Conservation (phyloP, 495 filamentous ascomycete species). For the Polyplosphaeria fusca region DNA sequence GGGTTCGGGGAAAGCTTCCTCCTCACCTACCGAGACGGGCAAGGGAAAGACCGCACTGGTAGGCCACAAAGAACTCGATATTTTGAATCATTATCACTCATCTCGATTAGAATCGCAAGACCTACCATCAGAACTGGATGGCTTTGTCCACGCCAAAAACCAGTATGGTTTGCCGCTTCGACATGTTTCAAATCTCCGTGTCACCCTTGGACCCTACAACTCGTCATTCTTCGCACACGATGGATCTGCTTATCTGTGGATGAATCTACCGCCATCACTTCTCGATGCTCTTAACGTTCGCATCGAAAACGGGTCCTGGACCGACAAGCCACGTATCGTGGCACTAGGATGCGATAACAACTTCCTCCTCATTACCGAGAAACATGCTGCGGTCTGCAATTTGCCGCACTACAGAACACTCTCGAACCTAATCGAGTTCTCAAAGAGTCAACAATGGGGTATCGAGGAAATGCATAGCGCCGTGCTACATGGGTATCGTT, state of each 20-base stretch:
- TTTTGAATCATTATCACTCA: background rate
- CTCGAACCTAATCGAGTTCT: conserved; percentile 7
- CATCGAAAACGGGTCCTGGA: conserved; percentile 15
- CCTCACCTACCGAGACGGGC: conserved; percentile 15
- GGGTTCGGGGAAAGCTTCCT: conserved; percentile 23
- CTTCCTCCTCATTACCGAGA: conserved; percentile 25
- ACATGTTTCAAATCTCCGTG: conserved; percentile 6
- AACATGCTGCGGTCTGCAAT: conserved; percentile 20
- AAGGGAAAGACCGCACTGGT: conserved; percentile 20
- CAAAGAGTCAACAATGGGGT: conserved; percentile 8
- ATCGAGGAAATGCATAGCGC: conserved; percentile 16
- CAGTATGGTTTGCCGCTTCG: background rate
- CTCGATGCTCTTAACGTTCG: conserved; percentile 16
- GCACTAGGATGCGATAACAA: conserved; percentile 17
- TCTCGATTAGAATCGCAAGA: conserved; percentile 12
- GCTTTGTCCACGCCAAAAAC: conserved; percentile 20
- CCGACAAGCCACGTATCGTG: conserved; percentile 27
- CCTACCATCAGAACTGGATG: conserved; percentile 18
- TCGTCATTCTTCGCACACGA: conserved; percentile 25
- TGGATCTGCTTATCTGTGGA: conserved; percentile 14
- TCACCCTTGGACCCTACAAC: conserved; percentile 28
- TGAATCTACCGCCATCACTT: conserved; percentile 18
- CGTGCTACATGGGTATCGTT: conserved; percentile 22
- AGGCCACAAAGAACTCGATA: background rate
- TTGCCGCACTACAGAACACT: conserved; percentile 14